A percentile compares a stretch with the other conserved stretches of the same genome.
phyloP scores from a whole-genome alignment of 2,329 filamentous ascomycete genomes.

The Fusarium sp. region DNA sequence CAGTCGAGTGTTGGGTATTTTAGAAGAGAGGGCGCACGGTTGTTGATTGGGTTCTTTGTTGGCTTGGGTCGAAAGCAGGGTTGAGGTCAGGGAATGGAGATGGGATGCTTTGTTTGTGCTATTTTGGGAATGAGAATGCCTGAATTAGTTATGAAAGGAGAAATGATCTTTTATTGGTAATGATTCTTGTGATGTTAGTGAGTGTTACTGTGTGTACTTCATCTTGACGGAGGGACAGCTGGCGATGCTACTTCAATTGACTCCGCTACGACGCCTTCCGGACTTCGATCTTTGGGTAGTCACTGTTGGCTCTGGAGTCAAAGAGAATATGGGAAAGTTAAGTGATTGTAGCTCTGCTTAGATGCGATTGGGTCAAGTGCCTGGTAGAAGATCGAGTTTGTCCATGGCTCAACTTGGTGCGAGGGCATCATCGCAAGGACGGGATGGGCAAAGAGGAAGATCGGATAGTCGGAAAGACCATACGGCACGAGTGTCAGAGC shows the following conservation, averaged over 20 bases:
- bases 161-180: not conserved
- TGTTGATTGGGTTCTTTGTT: not conserved
- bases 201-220: not conserved
- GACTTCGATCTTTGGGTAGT: not conserved
- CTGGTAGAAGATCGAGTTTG: not conserved
- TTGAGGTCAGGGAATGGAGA: no score
- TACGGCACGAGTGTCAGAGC: rapidly evolving
- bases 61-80: not conserved
- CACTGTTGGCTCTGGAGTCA: rapidly evolving
- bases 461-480: rapidly evolving
- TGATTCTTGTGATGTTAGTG: not conserved
- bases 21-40: not conserved
- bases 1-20: no score
- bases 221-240: rapidly evolving
- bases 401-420: not conserved
- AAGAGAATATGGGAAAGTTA: rapidly evolving
- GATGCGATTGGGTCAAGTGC: not conserved
- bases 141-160: not conserved
- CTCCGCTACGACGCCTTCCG: not conserved
- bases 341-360: rapidly evolving
- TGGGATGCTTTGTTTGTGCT: not conserved
- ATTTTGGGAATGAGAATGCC: not conserved
- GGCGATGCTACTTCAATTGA: not conserved
- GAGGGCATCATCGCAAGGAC: not conserved
- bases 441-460: not conserved